Conservation (phyloP, 164 flowering plant species). For the Vitis rotundifolia region DNA sequence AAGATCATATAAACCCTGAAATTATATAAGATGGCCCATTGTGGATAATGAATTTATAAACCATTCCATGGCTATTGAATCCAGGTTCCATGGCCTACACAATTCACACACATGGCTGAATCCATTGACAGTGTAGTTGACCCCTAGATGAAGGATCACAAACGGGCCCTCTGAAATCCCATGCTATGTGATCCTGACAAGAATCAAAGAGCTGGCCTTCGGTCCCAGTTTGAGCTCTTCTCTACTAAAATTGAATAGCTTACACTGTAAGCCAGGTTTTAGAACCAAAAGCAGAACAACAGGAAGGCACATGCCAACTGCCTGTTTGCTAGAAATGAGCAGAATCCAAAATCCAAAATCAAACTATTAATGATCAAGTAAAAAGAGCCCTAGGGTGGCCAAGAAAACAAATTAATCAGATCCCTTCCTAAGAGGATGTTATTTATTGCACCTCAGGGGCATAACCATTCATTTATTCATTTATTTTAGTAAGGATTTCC, state of each 20-base stretch:
- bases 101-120: not conserved
- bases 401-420: too few species aligned
- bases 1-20: not conserved
- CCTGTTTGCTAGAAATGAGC: too few species aligned
- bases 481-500: too few species aligned
- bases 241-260: not conserved
- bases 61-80: not conserved
- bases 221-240: not conserved
- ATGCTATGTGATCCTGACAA: not conserved
- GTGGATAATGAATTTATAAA: not conserved
- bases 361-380: too few species aligned
- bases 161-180: not conserved
- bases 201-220: too few species aligned
- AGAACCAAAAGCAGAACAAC: not conserved
- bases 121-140: not conserved
- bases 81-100: not conserved
- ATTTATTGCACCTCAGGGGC: too few species aligned
- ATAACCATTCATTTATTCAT: too few species aligned
- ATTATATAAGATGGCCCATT: too few species aligned
- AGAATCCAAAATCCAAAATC: too few species aligned
- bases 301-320: too few species aligned
- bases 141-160: not conserved
- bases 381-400: too few species aligned
- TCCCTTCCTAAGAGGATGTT: too few species aligned
- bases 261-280: not conserved